Evolutionary conservation across 768 basidiomycete species (phyloP), one percentile per base, ranked within the genome.

Genomic region (Lactarius pseudohatsudake): DNA sequence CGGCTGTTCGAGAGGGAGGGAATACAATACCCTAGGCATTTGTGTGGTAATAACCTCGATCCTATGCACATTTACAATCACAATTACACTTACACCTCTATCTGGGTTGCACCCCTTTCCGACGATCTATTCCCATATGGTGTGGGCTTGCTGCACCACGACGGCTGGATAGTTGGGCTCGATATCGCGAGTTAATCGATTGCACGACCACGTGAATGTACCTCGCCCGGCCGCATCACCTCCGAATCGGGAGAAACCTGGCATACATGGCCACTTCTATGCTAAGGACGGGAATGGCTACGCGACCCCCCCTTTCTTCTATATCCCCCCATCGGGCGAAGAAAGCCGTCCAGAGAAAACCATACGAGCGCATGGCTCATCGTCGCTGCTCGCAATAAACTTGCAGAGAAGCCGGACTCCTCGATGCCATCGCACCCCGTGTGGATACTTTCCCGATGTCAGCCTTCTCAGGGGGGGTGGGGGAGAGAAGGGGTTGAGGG

Each of bases 221-320:
- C 50, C 41, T 18, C 18, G 41, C 5, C 41, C 6, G 41, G 41
- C 41, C 8, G n/a, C 20, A 22, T 22, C 50, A 53, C 50, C 50
- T 53, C 50, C 50, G 50, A 53, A 53, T 53, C 50, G 50, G 50
- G 50, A 26, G 26, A 7, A 53, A 53, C 22, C 22, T 50, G 47
- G 47, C 47, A 50, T 50, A 22, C 22, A 53, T 53, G 50, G 50
- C 50, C 50, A 26, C 50, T 53, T 53, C 50, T 53, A 26, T 53
- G 50, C 50, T 53, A 26, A 4, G 15, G 41, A 26, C 13, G 11
- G 50, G 50, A 3, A 22, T 13, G 11, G 13, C 50, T 26, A 26
- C 22, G 11, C 45, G 18, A 43, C 20, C 2, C 9, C 43, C 8
- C 20, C 45, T n/a, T 22, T 22, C 50, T 28, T 38, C 36, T 26